A percentile compares a stretch with the other conserved stretches of the same genome.
phyloP scores from a whole-genome alignment of 208 protist genomes.

The Wallacemonas sp. region DNA sequence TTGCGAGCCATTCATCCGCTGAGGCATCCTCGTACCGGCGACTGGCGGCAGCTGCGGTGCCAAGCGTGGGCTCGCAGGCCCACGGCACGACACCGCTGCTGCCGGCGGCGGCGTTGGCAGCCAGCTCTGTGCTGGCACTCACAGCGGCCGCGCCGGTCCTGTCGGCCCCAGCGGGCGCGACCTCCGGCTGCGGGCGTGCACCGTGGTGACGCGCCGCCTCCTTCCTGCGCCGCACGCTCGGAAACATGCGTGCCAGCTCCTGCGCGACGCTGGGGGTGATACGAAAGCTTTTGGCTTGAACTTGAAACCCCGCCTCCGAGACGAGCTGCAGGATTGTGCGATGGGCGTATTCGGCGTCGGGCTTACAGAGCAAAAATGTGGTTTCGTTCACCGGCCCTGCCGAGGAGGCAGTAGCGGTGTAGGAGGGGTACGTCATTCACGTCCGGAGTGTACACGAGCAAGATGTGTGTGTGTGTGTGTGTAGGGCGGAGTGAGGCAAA shows the following conservation, averaged over 20 bases:
- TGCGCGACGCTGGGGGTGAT: slow-evolving; percentile 48
- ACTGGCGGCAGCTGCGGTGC: background rate
- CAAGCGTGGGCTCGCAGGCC: background rate
- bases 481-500: background rate
- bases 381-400: slow-evolving; percentile 27
- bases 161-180: no score
- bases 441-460: background rate
- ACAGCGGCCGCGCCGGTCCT: background rate
- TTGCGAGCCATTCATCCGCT: background rate
- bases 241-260: slow-evolving; percentile 54
- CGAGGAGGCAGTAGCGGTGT: slow-evolving; percentile 4
- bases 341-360: slow-evolving; percentile 49
- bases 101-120: background rate
- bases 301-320: slow-evolving; percentile 47
- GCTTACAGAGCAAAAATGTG: slow-evolving; percentile 76
- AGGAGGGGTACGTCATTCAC: slow-evolving; percentile 6
- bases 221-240: slow-evolving; percentile 23
- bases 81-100: background rate
- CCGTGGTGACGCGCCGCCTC: background rate
- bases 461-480: slow-evolving; percentile 10
- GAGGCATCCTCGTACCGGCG: background rate
- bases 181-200: background rate
- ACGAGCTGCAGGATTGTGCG: slow-evolving; percentile 53
- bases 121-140: background rate
- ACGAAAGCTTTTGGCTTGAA: slow-evolving; percentile 52